Percentiles rank a stretch among this genome's conserved stretches.
These are phyloP conservation scores for Microbotryum silenes-acaulis DNA, from an alignment of 1,284 basidiomycete species.

Conservation along the genomic window DNA sequence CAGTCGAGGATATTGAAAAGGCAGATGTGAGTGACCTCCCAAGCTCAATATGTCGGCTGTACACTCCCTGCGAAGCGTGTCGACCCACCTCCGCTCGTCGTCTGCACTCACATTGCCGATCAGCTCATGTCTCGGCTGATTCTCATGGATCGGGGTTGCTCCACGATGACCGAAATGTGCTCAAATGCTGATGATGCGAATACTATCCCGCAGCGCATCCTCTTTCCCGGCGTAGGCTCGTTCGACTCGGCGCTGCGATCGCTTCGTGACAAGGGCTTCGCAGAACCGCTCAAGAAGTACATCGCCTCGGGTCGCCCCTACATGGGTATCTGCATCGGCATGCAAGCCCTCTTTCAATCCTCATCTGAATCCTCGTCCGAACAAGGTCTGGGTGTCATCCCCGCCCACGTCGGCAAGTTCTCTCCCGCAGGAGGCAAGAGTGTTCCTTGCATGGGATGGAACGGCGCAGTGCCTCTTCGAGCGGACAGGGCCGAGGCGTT, in stretches of 20 bases:
- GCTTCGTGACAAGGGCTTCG: conserved; percentile 63
- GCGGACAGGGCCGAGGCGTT: conserved; percentile 39
- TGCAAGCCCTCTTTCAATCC: conserved; percentile 86
- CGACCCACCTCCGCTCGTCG: too few relatives aligned
- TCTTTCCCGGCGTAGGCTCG: conserved; percentile 97
- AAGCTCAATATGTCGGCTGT: background rate
- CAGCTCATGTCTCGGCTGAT: too few relatives aligned
- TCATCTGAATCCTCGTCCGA: conserved; percentile 63
- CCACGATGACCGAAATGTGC: too few relatives aligned
- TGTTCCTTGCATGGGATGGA: conserved; percentile 99
- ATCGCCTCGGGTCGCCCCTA: conserved; percentile 85
- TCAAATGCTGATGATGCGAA: background rate
- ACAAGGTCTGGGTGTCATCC: conserved; percentile 64
- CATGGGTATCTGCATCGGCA: conserved; percentile 84
- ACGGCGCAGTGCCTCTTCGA: conserved; percentile 49
- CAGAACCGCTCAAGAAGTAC: conserved; percentile 73
- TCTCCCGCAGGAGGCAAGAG: conserved; percentile 58
- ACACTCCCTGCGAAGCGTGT: too few relatives aligned
- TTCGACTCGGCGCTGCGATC: conserved; percentile 82
- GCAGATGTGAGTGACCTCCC: conserved; percentile 64
- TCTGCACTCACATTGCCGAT: too few relatives aligned
- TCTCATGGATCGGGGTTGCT: too few relatives aligned
- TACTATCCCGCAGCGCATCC: conserved; percentile 58
- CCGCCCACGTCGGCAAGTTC: conserved; percentile 61
- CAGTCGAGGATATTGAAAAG: conserved; percentile 73